A percentile compares a stretch with the other conserved stretches of the same genome.
These are phyloP conservation scores for Actinomucor elegans DNA, from an alignment of 371 early-diverging fungal species.

Conservation along the genomic window DNA sequence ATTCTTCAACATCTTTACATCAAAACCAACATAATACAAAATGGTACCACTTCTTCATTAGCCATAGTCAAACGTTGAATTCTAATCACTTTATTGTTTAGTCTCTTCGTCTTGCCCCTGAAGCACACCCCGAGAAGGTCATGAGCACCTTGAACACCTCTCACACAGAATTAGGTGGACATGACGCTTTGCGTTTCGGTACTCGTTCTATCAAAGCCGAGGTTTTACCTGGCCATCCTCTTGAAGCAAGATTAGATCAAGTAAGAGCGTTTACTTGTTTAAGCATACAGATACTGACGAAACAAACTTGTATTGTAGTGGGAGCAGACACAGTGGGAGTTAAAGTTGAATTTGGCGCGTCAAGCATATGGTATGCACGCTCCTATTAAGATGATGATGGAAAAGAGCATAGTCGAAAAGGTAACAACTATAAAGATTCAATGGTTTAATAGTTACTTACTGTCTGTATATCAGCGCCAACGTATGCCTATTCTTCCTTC, in stretches of 20 bases:
- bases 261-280: constrained; percentile 29
- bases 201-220: constrained; percentile 70
- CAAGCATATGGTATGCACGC: constrained; percentile 84
- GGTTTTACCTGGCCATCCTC: constrained; percentile 72
- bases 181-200: constrained; percentile 86
- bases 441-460: too few relatives aligned
- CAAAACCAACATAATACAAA: neutral
- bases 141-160: constrained; percentile 55
- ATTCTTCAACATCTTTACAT: neutral
- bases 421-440: constrained; percentile 34
- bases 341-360: constrained; percentile 79
- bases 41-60: neutral
- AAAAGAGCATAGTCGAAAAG: constrained; percentile 68
- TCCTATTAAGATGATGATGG: constrained; percentile 91
- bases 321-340: constrained; percentile 79
- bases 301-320: constrained; percentile 69
- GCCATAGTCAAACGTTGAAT: neutral
- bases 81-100: neutral
- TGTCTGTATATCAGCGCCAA: constrained; percentile 35
- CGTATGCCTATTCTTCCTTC: constrained; percentile 67
- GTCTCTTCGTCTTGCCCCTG: constrained; percentile 48
- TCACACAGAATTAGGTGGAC: constrained; percentile 72
- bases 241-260: constrained; percentile 72
- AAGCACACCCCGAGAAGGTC: constrained; percentile 41
- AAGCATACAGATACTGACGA: neutral